Evolutionary conservation across 2,329 filamentous ascomycete genomes (phyloP), one percentile per base, ranked within the genome.

Genomic region (Mycocentrospora acerina): DNA sequence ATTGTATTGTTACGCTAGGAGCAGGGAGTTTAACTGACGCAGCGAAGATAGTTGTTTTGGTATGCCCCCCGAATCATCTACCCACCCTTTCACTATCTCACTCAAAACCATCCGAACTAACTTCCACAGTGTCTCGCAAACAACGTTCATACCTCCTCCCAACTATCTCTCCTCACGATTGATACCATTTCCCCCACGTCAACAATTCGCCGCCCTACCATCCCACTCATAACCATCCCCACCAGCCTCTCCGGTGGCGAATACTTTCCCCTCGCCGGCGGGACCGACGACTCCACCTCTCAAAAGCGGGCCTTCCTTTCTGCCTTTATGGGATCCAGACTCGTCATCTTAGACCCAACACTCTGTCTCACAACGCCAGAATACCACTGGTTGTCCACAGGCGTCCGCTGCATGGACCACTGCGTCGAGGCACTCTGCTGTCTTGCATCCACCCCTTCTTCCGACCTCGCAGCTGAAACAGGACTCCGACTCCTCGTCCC

Each of bases 311-410:
- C 40, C 32, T 58, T 64, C 37, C 4, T 47, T 12, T 33, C 40
- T 19, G 42, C 45, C 3, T 55, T 62, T 4, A 66, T 69, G 19
- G 71, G 74, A 0, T 71, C 79, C 0, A 59, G 71, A 4, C 68
- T 83, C 3, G 68, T 82, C 4, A 76, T 83, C 25, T 72, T 81
- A 2, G 79, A 82, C 40, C 76, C 80, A 2, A 63, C 69, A 11
- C 64, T 83, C 1, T 71, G 69, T 12, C 57, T 66, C 2, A 74
- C 73, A 0, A 82, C 79, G 0, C 80, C 79, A 0, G 62, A 67
- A 1, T 63, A 64, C 14, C 67, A 80, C 14, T 84, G 79, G 80
- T 63, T 82, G 1, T 76, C 74, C 29, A 80, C 78, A 0, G 80
- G 81, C 0, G 68, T 82, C 7, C 68, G 79, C 7, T n/a, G n/a